phyloP scores from a whole-genome alignment of 1,139 yeast species.

The Arxiozyma slooffiae region DNA sequence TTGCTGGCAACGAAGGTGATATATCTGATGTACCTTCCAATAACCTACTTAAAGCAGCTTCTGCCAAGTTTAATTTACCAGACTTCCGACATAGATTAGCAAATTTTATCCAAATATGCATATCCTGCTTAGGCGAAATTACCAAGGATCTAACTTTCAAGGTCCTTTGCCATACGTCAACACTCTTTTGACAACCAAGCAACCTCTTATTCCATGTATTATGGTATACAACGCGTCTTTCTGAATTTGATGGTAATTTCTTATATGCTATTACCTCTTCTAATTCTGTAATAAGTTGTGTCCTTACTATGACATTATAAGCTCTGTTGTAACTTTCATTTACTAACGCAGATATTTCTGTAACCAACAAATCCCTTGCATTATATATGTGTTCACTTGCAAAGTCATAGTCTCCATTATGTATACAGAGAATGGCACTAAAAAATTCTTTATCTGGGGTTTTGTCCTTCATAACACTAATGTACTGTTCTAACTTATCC shows the following conservation, averaged over 20 bases:
- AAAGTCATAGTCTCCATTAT: conserved; percentile 74
- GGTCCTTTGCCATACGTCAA: conserved; percentile 97
- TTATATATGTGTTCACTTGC: conserved; percentile 71
- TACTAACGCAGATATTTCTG: conserved; percentile 89
- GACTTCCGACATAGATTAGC: conserved; percentile 93
- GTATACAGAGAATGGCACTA: conserved; percentile 79
- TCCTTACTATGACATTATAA: conserved; percentile 91
- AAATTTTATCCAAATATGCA: conserved; percentile 98
- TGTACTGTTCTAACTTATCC: conserved; percentile 92
- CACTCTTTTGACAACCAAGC: conserved; percentile 90
- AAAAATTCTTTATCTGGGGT: conserved; percentile 95
- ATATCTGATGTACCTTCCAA: conserved; percentile 45
- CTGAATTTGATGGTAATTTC: conserved; percentile 72
- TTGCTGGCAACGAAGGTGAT: conserved; percentile 48
- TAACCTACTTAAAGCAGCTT: conserved; percentile 74
- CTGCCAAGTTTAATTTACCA: conserved; percentile 89
- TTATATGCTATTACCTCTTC: conserved; percentile 92
- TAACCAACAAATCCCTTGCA: conserved; percentile 84
- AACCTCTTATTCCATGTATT: conserved; percentile 91
- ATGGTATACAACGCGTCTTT: conserved; percentile 67
- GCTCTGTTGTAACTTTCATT: conserved; percentile 96
- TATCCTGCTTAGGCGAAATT: conserved; percentile 92
- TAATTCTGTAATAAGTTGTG: conserved; percentile 92
- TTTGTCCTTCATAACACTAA: conserved; percentile 80
- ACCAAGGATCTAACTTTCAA: conserved; percentile 89